phyloP scores from a whole-genome alignment of 345 rosid species.

The Euphorbia peplus region DNA sequence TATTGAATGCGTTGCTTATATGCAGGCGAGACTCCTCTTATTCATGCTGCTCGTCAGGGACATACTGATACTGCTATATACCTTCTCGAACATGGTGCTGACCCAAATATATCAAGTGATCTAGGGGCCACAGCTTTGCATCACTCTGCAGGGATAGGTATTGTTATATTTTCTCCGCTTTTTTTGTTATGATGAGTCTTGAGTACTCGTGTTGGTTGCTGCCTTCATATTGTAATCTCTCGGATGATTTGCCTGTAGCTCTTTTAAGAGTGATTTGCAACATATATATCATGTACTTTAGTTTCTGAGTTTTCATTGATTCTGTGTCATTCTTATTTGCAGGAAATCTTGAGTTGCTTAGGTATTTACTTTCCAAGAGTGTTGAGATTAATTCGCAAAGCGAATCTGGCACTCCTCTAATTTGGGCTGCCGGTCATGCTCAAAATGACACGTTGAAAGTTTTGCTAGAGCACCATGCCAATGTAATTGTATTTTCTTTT shows the following conservation, averaged over 20 bases:
- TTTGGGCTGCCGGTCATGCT: slow-evolving; percentile 93
- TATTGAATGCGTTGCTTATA: slow-evolving; percentile 16
- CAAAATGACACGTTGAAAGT: slow-evolving; percentile 71
- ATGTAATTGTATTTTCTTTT: slow-evolving; percentile 36
- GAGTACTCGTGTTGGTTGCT: background rate
- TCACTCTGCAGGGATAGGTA: slow-evolving; percentile 87
- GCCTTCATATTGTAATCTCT: background rate
- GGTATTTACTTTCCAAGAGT: slow-evolving; percentile 58
- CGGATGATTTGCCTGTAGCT: background rate
- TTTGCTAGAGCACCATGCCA: slow-evolving; percentile 68
- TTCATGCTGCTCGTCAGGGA: slow-evolving; percentile 93
- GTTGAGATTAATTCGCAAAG: slow-evolving; percentile 73
- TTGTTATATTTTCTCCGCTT: background rate
- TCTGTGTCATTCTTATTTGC: slow-evolving; percentile 20
- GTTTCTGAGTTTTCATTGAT: background rate
- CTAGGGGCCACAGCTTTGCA: slow-evolving; percentile 86
- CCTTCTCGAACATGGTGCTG: slow-evolving; percentile 74
- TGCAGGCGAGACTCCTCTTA: slow-evolving; percentile 87
- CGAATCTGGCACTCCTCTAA: slow-evolving; percentile 82
- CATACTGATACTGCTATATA: slow-evolving; percentile 69
- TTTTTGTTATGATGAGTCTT: slow-evolving; percentile 6
- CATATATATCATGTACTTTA: background rate
- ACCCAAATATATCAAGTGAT: slow-evolving; percentile 67
- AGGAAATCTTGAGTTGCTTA: slow-evolving; percentile 72
- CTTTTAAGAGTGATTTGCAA: background rate